Base-by-base conservation (phyloP, 768 basidiomycete species). In the Boletellus ananas region DNA sequence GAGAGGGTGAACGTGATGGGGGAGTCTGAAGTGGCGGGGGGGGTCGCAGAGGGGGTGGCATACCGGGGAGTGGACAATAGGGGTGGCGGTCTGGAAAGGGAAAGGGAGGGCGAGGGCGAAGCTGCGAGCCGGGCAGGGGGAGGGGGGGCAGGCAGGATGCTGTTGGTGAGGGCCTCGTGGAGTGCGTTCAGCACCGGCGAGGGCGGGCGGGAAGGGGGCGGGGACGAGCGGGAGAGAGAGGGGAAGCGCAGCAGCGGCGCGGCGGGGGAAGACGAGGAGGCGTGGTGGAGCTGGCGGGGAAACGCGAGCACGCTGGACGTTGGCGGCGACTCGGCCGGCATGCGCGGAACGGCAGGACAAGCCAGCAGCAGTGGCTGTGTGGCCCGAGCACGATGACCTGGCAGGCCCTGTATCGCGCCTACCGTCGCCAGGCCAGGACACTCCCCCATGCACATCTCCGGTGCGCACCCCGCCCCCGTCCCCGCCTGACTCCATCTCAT, bases 21-120 rank as follows among this genome's bases (percentile, higher is more conserved):
- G 7, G 55, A 52, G 35, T 42, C 56, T 35, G 54, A 57, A 11
- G 61, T 72, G 58, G 12, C 74, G 0, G 83, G 79, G 13, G 85
- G 67, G 1, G 82, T 79, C 6, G 82, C 71, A 7, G 79, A 84
- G 21, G 87, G 85, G 21, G 85, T 74, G 0, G 85, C 80, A 2
- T 78, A 73, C 40, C 83, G 78, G 46, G 85, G 72, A 55, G 62
- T 73, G 58, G 78, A 76, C 45, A 84, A 65, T 47, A 80, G 74
- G 8, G 77, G 75, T 8, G 82, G 82, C 1, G 76, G 72, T 27
- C 74, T 72, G 0, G 70, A 57, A 25, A 75, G 64, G n/a, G 59
- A 49, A 17, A 53, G 69, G 10, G 71, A 54, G 16, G 64, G 43
- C 25, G 60, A 64, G 4, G 70, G 43, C 25, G 60, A 64, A 3